phyloP scores from a whole-genome alignment of 352 stramenopile species.

The Lagenidium giganteum region DNA sequence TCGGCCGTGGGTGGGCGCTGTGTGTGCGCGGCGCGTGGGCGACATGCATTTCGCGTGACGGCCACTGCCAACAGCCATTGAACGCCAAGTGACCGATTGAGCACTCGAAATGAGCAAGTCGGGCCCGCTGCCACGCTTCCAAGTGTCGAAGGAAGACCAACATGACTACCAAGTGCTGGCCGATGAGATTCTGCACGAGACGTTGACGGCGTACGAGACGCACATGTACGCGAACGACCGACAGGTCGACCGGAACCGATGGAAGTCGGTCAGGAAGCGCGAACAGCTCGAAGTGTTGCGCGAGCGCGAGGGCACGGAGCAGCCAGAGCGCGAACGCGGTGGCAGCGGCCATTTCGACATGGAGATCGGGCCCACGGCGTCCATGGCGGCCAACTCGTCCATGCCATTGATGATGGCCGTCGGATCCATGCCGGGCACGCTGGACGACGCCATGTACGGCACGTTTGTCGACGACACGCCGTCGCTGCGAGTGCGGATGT shows the following conservation, averaged over 20 bases:
- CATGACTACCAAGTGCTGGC: too few species aligned
- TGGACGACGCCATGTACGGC: slow-evolving; percentile 56
- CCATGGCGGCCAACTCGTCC: slow-evolving; percentile 32
- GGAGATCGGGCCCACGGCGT: slow-evolving; percentile 37
- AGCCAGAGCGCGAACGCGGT: slow-evolving; percentile 8
- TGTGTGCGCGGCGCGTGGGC: too few species aligned
- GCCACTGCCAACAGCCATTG: too few species aligned
- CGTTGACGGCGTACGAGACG: slow-evolving; percentile 31
- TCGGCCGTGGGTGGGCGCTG: too few species aligned
- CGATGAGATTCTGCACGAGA: too few species aligned
- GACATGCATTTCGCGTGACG: too few species aligned
- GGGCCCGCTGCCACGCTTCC: too few species aligned
- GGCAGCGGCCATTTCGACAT: slow-evolving; percentile 7
- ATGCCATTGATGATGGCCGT: slow-evolving; percentile 26
- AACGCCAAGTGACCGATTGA: too few species aligned
- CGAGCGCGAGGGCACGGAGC: slow-evolving; percentile 12
- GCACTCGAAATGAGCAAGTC: too few species aligned
- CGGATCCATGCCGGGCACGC: slow-evolving; percentile 26
- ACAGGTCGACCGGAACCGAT: slow-evolving; percentile 28
- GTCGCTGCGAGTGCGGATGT: slow-evolving; percentile 22
- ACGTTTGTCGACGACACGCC: slow-evolving; percentile 30
- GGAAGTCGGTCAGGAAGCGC: slow-evolving; percentile 29
- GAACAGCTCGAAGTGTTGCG: slow-evolving; percentile 29
- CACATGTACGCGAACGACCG: slow-evolving; percentile 18
- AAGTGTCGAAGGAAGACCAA: too few species aligned